Evolutionary conservation across 2,329 filamentous ascomycete genomes (phyloP), one percentile per base, ranked within the genome.

Genomic region (Diaporthe vexans): DNA sequence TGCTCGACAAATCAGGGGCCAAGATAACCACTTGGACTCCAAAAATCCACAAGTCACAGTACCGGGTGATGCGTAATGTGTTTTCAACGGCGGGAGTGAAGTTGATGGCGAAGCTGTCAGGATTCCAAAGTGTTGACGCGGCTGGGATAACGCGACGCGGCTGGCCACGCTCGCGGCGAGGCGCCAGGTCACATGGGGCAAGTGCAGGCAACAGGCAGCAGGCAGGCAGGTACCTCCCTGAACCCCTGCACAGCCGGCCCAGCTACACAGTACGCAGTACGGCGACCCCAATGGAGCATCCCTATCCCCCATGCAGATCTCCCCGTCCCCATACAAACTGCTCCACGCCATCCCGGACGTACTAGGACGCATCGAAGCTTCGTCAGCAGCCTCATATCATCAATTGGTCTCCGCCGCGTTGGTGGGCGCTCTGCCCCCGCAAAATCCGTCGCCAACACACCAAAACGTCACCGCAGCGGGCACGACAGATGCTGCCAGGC

Each of bases 401-500:
- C 57, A 63, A 54, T 63, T 72, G 35, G 57, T 24, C n/a, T 26
- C 5, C 1, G 29, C 40, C 40, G 11, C 26, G 29, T 37, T 43
- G 33, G 8, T 40, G 40, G n/a, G 21, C 21, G 29, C 46, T 21
- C 29, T 37, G 13, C 24, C 29, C 43, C 5, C n/a, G 24, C 33
- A 51, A 15, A 6, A 10, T 8, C 26, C 37, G 24, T 48, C 24
- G 24, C n/a, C 40, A 26, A 35, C 43, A 54, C 40, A 21, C 10
- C 29, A 37, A 3, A 26, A 43, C n/a, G 54, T 35, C 19, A 35
- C 17, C 19, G 26, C 57, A 46, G 46, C 46, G 21, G 24, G 33
- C 17, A 43, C 65, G 70, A 58, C 75, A 73, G 71, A 75, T 76
- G 75, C 75, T 73, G 67, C 54, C 51, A 29, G 63, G 43, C 21